phyloP scores from a whole-genome alignment of 352 stramenopile genomes.

The Phytophthora litchii region DNA sequence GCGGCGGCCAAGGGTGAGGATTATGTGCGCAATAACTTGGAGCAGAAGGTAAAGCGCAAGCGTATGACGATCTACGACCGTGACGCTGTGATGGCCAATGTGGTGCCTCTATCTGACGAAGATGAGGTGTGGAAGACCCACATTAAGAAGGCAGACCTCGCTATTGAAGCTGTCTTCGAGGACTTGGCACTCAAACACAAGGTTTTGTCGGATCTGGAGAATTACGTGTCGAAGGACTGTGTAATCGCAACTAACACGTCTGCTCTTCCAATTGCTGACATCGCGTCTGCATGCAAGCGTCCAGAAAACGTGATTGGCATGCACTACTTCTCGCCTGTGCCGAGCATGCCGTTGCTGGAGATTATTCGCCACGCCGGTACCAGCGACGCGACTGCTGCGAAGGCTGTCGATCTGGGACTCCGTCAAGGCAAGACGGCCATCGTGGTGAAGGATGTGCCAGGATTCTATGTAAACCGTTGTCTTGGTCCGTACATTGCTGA shows the following conservation, averaged over 20 bases:
- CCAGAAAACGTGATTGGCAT: conserved; percentile 96
- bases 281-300: conserved; percentile 86
- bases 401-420: conserved; percentile 94
- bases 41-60: conserved; percentile 95
- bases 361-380: conserved; percentile 97
- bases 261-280: conserved; percentile 95
- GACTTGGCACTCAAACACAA: conserved; percentile 97
- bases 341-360: conserved; percentile 97
- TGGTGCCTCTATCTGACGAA: conserved; percentile 94
- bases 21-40: conserved; percentile 95
- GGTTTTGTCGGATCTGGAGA: conserved; percentile 94
- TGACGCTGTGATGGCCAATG: conserved; percentile 90
- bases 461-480: conserved; percentile 99
- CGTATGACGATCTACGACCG: conserved; percentile 92
- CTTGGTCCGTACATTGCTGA: conserved; percentile 95
- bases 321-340: conserved; percentile 99
- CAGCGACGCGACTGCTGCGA: conserved; percentile 87
- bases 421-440: conserved; percentile 99
- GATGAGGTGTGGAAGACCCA: conserved; percentile 92
- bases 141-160: conserved; percentile 94
- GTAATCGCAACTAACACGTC: conserved; percentile 99
- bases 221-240: conserved; percentile 92
- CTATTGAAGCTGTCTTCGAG: conserved; percentile 99
- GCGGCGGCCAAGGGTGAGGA: conserved; percentile 84
- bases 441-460: conserved; percentile 98